These are phyloP conservation scores for Hypoxylon sp. DNA, from an alignment of 2,329 filamentous ascomycete genomes.

Conservation along the genomic window DNA sequence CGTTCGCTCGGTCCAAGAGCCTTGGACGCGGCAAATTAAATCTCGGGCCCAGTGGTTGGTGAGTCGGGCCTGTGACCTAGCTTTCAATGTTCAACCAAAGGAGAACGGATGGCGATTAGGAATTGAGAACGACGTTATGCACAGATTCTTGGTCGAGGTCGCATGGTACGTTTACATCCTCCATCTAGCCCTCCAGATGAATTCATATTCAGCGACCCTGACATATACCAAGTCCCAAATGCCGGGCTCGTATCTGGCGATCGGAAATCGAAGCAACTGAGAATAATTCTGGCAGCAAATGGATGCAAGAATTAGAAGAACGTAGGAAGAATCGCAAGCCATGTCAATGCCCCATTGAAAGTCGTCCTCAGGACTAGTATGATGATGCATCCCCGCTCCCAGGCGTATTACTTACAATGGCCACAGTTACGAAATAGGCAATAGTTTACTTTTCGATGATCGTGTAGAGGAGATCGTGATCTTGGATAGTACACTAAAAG, in stretches of 20 bases:
- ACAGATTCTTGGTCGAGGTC: slow-evolving; percentile 11
- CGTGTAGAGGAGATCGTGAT: slow-evolving; percentile 24
- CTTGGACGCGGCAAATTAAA: slow-evolving; percentile 19
- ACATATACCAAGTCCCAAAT: background rate
- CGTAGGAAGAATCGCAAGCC: slow-evolving; percentile 15
- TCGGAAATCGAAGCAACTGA: slow-evolving; percentile 19
- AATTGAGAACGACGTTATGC: slow-evolving; percentile 15
- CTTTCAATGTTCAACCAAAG: slow-evolving; percentile 16
- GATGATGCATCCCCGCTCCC: background rate
- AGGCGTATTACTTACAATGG: slow-evolving; percentile 2
- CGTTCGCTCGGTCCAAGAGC: slow-evolving; percentile 9
- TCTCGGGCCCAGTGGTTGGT: slow-evolving; percentile 12
- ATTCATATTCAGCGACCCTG: background rate
- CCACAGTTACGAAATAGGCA: slow-evolving; percentile 11
- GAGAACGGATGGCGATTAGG: slow-evolving; percentile 19
- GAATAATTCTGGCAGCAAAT: background rate
- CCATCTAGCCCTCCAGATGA: background rate
- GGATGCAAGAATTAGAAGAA: slow-evolving; percentile 10
- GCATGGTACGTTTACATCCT: slow-evolving; percentile 8
- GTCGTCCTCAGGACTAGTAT: slow-evolving; percentile 9
- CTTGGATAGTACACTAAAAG: slow-evolving; percentile 15
- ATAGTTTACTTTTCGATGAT: slow-evolving; percentile 18
- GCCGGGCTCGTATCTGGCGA: slow-evolving; percentile 10
- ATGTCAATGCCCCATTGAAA: slow-evolving; percentile 17
- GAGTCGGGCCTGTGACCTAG: slow-evolving; percentile 11